These are phyloP conservation scores for Lepidium campestre DNA, from an alignment of 441 rosid species.

Conservation along the genomic window DNA sequence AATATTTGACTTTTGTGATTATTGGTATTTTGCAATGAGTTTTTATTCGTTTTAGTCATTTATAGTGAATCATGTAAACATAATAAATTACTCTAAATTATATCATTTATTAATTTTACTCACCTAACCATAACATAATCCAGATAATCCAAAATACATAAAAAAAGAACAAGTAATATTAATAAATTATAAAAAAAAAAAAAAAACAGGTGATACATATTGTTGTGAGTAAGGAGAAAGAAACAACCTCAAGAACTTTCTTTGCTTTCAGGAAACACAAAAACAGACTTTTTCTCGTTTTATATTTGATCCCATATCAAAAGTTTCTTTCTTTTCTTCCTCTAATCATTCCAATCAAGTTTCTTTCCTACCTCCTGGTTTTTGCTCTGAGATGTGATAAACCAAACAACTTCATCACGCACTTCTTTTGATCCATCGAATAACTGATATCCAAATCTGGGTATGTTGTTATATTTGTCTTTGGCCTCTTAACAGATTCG, in stretches of 20 bases:
- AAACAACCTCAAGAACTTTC: neutral
- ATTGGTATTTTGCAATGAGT: no score
- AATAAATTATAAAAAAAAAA: no score
- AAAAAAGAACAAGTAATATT: no score
- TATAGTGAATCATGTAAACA: no score
- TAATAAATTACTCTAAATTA: no score
- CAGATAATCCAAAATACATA: no score
- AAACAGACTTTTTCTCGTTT: constrained; percentile 11
- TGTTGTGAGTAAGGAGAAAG: neutral
- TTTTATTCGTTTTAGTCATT: no score
- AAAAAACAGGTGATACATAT: no score
- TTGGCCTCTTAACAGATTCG: neutral
- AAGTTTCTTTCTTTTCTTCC: neutral
- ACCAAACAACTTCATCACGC: neutral
- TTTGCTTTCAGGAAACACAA: neutral
- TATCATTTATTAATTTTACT: no score
- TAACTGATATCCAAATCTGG: neutral
- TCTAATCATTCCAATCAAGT: neutral
- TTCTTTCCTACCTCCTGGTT: neutral
- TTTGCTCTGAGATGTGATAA: neutral
- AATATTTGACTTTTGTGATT: no score
- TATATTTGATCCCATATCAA: neutral
- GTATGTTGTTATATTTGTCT: neutral
- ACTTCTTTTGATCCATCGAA: neutral
- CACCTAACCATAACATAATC: no score